A percentile compares a stretch with the other conserved stretches of the same genome.
phyloP scores from a whole-genome alignment of 345 rosid species.

The Aegle marmelos region DNA sequence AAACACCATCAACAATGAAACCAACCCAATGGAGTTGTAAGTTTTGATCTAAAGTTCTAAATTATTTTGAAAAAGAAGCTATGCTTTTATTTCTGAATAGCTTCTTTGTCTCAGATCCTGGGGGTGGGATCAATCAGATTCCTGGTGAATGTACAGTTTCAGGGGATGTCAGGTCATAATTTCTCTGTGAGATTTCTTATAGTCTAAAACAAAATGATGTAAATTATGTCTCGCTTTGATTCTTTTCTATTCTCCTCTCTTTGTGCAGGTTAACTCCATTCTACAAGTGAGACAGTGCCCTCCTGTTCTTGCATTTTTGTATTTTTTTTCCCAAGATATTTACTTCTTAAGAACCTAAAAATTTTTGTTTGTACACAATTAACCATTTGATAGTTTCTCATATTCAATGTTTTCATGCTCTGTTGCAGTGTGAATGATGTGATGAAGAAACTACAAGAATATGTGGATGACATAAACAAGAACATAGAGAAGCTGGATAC shows the following conservation, averaged over 20 bases:
- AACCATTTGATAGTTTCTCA: constrained; percentile 10
- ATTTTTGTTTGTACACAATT: neutral
- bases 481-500: constrained; percentile 64
- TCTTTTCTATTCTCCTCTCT: constrained; percentile 2
- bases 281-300: constrained; percentile 67
- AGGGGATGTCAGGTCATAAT: constrained; percentile 88
- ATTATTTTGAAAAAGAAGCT: constrained; percentile 10
- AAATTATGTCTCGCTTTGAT: constrained; percentile 8
- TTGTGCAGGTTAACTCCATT: constrained; percentile 88
- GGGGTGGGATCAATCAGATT: constrained; percentile 98
- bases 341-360: neutral
- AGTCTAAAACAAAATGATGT: neutral
- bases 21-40: constrained; percentile 97
- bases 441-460: constrained; percentile 63
- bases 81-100: constrained; percentile 19
- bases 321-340: constrained; percentile 1
- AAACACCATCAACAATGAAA: constrained; percentile 97
- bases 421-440: constrained; percentile 63
- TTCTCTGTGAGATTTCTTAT: constrained; percentile 7
- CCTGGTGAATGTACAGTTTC: constrained; percentile 81
- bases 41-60: constrained; percentile 22
- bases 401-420: constrained; percentile 12
- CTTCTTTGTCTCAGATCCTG: constrained; percentile 62
- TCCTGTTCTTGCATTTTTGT: neutral
- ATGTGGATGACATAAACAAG: constrained; percentile 78